A percentile compares a stretch with the other conserved stretches of the same genome.
phyloP scores from a whole-genome alignment of 2,329 filamentous ascomycete genomes.

The Penicillium nordicum region DNA sequence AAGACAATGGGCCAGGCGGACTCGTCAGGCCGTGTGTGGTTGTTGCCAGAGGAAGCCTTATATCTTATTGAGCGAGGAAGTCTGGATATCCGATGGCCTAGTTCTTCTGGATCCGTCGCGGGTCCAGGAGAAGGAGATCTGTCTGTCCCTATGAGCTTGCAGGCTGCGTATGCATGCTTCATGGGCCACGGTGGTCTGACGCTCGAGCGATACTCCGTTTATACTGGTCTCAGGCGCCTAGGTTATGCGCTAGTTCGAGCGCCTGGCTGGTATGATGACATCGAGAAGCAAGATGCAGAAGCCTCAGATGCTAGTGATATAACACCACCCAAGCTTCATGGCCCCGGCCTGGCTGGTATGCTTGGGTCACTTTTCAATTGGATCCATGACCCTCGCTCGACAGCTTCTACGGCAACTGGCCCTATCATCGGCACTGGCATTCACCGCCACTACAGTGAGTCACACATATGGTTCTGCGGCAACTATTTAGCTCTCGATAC shows the following conservation, averaged over 20 bases:
- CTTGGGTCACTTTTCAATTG: slow-evolving; percentile 34
- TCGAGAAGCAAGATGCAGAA: slow-evolving; percentile 24
- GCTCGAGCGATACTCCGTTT: slow-evolving; percentile 84
- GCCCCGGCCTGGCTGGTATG: slow-evolving; percentile 29
- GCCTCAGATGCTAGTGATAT: background rate
- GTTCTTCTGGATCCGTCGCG: slow-evolving; percentile 32
- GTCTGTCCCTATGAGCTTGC: slow-evolving; percentile 81
- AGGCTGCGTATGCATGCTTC: slow-evolving; percentile 83
- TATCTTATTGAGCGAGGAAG: slow-evolving; percentile 85
- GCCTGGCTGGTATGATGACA: slow-evolving; percentile 48
- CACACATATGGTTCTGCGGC: background rate
- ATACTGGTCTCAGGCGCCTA: slow-evolving; percentile 73
- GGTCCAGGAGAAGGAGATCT: slow-evolving; percentile 48
- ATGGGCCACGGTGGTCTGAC: slow-evolving; percentile 64
- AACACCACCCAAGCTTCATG: slow-evolving; percentile 6
- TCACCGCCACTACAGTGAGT: slow-evolving; percentile 52
- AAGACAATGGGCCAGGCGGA: slow-evolving; percentile 72
- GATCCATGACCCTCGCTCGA: slow-evolving; percentile 28
- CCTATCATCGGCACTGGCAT: slow-evolving; percentile 53
- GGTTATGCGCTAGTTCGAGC: slow-evolving; percentile 80
- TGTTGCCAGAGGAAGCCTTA: slow-evolving; percentile 87
- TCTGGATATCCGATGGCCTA: slow-evolving; percentile 82
- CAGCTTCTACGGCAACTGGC: slow-evolving; percentile 37
- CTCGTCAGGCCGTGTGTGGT: slow-evolving; percentile 67
- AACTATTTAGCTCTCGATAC: background rate